phyloP scores from a whole-genome alignment of 73 alveolate genomes.

The Tetrahymena elliotti region DNA sequence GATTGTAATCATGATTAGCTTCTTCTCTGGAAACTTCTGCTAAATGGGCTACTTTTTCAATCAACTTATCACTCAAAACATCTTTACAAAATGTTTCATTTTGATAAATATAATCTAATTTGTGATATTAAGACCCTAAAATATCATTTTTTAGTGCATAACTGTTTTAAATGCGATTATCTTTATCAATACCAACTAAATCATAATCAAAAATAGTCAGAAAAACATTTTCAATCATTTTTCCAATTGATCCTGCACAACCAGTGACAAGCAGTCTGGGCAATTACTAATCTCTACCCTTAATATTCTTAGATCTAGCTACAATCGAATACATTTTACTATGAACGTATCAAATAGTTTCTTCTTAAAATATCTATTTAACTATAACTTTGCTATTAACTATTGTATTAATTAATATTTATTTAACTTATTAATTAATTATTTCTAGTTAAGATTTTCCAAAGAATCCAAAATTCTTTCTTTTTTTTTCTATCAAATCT shows the following conservation, averaged over 20 bases:
- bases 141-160: not conserved
- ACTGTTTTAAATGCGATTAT: not conserved
- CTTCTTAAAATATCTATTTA: not conserved
- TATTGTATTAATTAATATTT: not conserved
- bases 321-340: not conserved
- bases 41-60: not conserved
- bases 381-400: not conserved
- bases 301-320: not conserved
- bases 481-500: not conserved
- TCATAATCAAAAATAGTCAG: not conserved
- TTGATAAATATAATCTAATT: not conserved
- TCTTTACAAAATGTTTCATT: not conserved
- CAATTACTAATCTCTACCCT: not conserved
- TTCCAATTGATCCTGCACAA: not conserved
- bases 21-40: not conserved
- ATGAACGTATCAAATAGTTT: not conserved
- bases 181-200: not conserved
- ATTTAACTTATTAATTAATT: not conserved
- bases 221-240: not conserved
- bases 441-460: not conserved
- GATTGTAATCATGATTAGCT: not conserved
- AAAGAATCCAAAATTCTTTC: not conserved
- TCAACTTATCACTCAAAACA: not conserved
- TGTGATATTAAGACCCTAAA: not conserved
- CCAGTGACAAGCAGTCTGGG: not conserved